phyloP scores from a whole-genome alignment of 2,329 filamentous ascomycete species.

The Chaetomiaceae sp. region DNA sequence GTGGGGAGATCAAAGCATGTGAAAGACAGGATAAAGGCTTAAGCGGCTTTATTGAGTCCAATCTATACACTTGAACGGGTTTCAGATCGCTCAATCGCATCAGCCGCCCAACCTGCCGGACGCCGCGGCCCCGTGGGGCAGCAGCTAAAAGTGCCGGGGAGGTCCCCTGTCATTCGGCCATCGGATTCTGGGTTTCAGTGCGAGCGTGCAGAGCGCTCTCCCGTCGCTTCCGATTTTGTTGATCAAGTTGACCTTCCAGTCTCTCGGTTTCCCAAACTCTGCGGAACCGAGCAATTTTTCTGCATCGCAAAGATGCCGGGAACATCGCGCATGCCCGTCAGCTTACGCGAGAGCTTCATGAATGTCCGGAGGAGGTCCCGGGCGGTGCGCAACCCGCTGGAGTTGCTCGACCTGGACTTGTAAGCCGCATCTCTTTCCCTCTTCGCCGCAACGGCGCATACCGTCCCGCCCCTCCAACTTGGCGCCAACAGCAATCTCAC shows the following conservation, averaged over 20 bases:
- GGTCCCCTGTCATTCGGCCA: background rate
- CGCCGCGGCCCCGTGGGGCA: background rate
- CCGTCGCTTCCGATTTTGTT: background rate
- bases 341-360: constrained; percentile 63
- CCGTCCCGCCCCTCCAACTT: background rate
- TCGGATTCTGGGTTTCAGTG: background rate
- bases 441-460: background rate
- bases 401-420: constrained; percentile 64
- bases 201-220: background rate
- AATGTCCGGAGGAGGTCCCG: constrained; percentile 52
- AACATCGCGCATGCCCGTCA: constrained; percentile 66
- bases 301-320: constrained; percentile 49
- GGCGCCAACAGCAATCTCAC: background rate
- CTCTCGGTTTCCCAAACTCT: background rate
- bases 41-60: background rate
- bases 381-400: constrained; percentile 48
- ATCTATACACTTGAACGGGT: background rate
- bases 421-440: constrained; percentile 34
- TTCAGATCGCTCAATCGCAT: background rate
- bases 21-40: constrained; percentile 23
- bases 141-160: constrained; percentile 10
- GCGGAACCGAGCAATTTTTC: background rate
- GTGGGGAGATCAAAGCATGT: constrained; percentile 20
- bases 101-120: no score
- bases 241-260: no score